Evolutionary conservation across 345 rosid genomes (phyloP).

Genomic region (Eucalyptus globulus): DNA sequence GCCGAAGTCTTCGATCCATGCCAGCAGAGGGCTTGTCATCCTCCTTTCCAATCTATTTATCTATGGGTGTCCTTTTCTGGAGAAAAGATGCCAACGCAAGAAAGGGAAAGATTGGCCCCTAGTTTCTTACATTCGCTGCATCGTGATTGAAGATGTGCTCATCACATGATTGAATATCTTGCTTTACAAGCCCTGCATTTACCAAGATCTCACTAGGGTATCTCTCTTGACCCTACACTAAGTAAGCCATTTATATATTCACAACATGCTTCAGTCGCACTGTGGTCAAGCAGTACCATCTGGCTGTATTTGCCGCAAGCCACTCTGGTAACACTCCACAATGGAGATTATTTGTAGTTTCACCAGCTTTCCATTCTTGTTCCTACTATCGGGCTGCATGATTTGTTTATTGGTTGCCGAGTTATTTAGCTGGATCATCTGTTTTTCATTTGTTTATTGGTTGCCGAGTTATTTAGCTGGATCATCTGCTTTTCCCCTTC

Average conservation of each 20-base stretch:
- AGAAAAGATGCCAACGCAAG: background rate
- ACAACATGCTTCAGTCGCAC: background rate
- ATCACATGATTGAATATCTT: background rate
- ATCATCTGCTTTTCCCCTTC: background rate
- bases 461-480: background rate
- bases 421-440: background rate
- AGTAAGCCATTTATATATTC: background rate
- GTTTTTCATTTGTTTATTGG: background rate
- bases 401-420: background rate
- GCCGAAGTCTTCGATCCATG: background rate
- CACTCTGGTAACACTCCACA: background rate
- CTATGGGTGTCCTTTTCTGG: background rate
- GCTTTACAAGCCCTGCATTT: background rate
- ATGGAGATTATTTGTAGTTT: background rate
- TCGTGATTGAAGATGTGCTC: background rate
- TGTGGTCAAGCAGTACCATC: background rate
- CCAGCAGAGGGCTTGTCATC: background rate
- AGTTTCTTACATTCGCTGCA: background rate
- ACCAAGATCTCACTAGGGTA: background rate
- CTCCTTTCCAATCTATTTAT: background rate
- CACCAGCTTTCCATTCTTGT: background rate
- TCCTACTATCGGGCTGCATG: background rate
- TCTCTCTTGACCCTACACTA: background rate
- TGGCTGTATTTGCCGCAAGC: background rate
- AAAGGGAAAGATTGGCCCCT: background rate